phyloP scores from a whole-genome alignment of 2,329 filamentous ascomycete species.

The Fusarium chaquense region DNA sequence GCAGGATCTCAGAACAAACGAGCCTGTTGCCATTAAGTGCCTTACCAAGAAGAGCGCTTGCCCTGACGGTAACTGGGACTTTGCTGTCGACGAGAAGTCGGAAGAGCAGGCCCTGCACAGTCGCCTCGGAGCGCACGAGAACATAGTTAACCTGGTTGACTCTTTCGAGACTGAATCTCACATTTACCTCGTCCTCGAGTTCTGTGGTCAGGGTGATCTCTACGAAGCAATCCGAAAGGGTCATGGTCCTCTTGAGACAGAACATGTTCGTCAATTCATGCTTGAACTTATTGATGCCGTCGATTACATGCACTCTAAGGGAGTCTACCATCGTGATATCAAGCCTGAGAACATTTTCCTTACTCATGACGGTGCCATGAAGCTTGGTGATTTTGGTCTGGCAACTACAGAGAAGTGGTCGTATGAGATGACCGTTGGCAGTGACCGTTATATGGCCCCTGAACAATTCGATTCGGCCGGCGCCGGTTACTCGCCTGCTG shows the following conservation, averaged over 20 bases:
- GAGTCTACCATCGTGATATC: constrained; percentile 96
- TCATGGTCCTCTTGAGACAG: constrained; percentile 90
- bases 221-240: constrained; percentile 96
- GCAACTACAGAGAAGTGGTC: constrained; percentile 92
- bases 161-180: constrained; percentile 94
- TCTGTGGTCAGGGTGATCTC: constrained; percentile 92
- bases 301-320: constrained; percentile 88
- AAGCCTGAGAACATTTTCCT: constrained; percentile 99
- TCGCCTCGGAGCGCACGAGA: constrained; percentile 81
- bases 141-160: constrained; percentile 92
- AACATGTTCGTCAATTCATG: constrained; percentile 98
- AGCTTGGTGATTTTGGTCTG: constrained; percentile 95
- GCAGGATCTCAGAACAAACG: constrained; percentile 78
- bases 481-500: constrained; percentile 89
- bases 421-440: constrained; percentile 92
- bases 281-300: constrained; percentile 91
- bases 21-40: constrained; percentile 95
- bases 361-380: constrained; percentile 86
- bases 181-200: constrained; percentile 92
- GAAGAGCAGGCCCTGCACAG: constrained; percentile 85
- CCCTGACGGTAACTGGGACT: constrained; percentile 69
- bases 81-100: constrained; percentile 84
- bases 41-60: constrained; percentile 83
- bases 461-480: constrained; percentile 95
- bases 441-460: constrained; percentile 98